Base-by-base conservation (phyloP, 2,329 filamentous ascomycete genomes). In the Rhynchosporium graminicola region DNA sequence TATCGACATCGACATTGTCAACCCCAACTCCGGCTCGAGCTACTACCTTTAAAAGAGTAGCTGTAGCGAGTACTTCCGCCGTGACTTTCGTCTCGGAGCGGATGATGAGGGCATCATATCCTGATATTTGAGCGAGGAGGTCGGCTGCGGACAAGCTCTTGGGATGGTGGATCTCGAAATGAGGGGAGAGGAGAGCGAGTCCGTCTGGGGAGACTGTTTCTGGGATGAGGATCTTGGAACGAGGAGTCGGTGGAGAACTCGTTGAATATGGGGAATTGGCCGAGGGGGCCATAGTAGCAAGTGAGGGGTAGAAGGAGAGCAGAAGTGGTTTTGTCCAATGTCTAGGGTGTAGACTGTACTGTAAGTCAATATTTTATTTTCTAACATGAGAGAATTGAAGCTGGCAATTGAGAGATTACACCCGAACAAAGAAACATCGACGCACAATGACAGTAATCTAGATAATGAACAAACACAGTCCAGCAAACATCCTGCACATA, bases 51-150 rank as follows among this genome's bases (percentile, higher is more conserved):
- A 94, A 80, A 63, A 85, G 88, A 68, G 80, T 83, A 9, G 85
- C 90, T 1, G 87, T 87, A 12, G 79, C 76, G 12, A 94, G 80
- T 0, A 94, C 80, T 2, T 82, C 78, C 0, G 87, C 82, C 0
- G 88, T 93, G 63, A 94, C 90, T 72, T 92, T 89, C 1, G 90
- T 94, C 76, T 92, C 90, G 43, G 90, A 93, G 2, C 90, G 87
- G 46, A 94, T 87, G 64, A 94, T 90, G 57, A 94, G 81, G 26
- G 88, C 91, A 54, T 92, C 85, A 74, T 93, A 93, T 28, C 82
- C 78, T 0, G 86, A 83, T 62, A 94, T 92, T 62, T 88, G 81
- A n/a, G 77, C 68, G 47, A 87, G 76, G 26, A 94, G 80, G 67
- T 92, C 83, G 1, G 86, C 80, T 0, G 87, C 75, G 3, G 81